Conservation (phyloP, 2,329 filamentous ascomycete species). For the Ophiosphaerella herpotricha region DNA sequence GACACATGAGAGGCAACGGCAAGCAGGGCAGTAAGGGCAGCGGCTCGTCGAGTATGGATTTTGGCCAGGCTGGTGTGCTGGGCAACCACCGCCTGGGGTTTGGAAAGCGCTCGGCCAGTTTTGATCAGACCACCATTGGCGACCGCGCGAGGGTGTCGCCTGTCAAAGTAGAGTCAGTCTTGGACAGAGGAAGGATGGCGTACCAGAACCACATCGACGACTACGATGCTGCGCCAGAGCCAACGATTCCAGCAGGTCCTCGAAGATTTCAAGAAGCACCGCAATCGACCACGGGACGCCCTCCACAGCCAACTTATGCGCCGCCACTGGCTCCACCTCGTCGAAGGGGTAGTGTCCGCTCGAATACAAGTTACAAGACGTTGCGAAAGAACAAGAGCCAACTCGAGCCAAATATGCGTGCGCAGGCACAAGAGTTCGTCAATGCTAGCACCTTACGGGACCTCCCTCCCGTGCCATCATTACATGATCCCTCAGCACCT, state of each 20-base stretch:
- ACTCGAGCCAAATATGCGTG: conserved; percentile 48
- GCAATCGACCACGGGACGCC: conserved; percentile 47
- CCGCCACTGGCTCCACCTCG: conserved; percentile 53
- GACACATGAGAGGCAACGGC: conserved; percentile 50
- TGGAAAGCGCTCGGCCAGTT: conserved; percentile 70
- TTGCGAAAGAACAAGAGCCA: conserved; percentile 50
- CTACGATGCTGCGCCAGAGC: conserved; percentile 83
- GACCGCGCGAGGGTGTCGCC: conserved; percentile 24
- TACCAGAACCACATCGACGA: conserved; percentile 58
- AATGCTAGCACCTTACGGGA: conserved; percentile 51
- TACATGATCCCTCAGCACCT: conserved; percentile 56
- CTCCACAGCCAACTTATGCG: conserved; percentile 44
- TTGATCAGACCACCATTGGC: conserved; percentile 60
- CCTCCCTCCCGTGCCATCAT: conserved; percentile 51
- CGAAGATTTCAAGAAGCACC: conserved; percentile 56
- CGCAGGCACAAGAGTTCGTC: conserved; percentile 55
- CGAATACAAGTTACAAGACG: conserved; percentile 55
- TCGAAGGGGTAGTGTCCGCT: conserved; percentile 64
- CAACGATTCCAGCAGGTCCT: conserved; percentile 80
- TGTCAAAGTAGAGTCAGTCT: conserved; percentile 49
- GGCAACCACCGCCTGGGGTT: conserved; percentile 61
- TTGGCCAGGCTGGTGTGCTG: conserved; percentile 63
- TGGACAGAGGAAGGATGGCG: conserved; percentile 50
- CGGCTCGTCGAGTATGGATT: conserved; percentile 68
- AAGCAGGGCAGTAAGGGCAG: conserved; percentile 74